phyloP scores from a whole-genome alignment of 2,329 filamentous ascomycete species.

The Aspergillus nomiae region DNA sequence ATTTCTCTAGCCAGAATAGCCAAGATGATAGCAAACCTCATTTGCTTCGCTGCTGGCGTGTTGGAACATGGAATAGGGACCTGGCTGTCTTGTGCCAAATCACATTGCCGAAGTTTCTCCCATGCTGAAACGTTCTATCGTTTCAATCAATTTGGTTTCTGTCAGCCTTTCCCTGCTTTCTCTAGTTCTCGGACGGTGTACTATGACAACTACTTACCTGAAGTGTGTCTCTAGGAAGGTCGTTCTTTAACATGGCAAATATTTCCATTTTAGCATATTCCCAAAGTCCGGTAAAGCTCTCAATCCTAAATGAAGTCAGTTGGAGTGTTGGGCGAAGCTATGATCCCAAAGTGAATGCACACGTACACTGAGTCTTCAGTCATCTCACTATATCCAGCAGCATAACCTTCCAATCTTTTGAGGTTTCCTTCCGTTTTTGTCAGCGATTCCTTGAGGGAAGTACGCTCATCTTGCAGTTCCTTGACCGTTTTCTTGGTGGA shows the following conservation, averaged over 20 bases:
- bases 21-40: not conserved
- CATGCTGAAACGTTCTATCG: not conserved
- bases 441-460: not conserved
- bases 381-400: accelerated
- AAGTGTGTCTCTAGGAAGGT: not conserved
- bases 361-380: not conserved
- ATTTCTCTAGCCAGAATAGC: not conserved
- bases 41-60: not conserved
- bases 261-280: not conserved
- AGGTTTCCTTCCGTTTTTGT: not conserved
- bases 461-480: not conserved
- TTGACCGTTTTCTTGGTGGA: not conserved
- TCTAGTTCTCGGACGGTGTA: not conserved
- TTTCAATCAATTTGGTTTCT: not conserved
- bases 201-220: not conserved
- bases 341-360: not conserved
- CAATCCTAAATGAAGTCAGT: not conserved
- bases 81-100: not conserved
- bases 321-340: not conserved
- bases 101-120: not conserved
- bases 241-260: not conserved
- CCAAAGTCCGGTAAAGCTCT: not conserved
- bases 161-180: not conserved
- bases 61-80: not conserved
- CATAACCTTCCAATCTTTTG: not conserved